Base-by-base conservation (phyloP, 2,329 filamentous ascomycete species). In the Salinomyces thailandicus region DNA sequence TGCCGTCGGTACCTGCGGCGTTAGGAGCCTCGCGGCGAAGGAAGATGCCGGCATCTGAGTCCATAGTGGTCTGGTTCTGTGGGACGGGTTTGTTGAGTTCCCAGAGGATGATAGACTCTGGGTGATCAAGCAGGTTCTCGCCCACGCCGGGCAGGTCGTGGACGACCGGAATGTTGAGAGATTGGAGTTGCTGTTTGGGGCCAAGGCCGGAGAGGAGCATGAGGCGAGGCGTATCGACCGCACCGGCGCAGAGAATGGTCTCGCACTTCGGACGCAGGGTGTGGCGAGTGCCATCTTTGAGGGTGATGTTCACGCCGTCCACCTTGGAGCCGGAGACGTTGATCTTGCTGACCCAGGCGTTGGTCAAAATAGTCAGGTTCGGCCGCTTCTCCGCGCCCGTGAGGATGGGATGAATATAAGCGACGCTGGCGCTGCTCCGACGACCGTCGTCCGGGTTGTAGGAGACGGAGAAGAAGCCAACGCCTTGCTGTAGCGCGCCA, bases 401-500 rank as follows among this genome's bases (percentile, higher is more conserved):
- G 35, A 93, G 73, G 53, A 93, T 86, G 22, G 86, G 86, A 63
- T 94, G 86, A 54, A 94, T 87, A 64, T 94, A 94, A 13, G 86
- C 86, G 15, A 93, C 85, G 40, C 81, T 86, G 41, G 86, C 85
- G 57, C 81, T 87, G 66, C 81, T 89, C 45, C 86, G 77, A 51
- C 76, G 75, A 54, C 85, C 84, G 53, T 85, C 79, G 53, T 93
- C 85, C 2, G 86, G 86, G 66, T 93, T 93, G 67, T 93, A 93
- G 24, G 83, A 79, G 48, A 93, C 78, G 46, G 81, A 86, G 70
- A 93, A 89, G 71, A 93, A 94, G 38, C 86, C 86, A 18, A 91
- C 82, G 33, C 81, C 81, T 52, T 81, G 69, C 47, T 76, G 78
- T 46, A 93, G 64, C 30, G 77, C 70, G 38, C 86, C 86, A 34